Evolutionary conservation across 345 rosid species (phyloP), one percentile per base, ranked within the genome.

Genomic region (Ailanthus altissimus): DNA sequence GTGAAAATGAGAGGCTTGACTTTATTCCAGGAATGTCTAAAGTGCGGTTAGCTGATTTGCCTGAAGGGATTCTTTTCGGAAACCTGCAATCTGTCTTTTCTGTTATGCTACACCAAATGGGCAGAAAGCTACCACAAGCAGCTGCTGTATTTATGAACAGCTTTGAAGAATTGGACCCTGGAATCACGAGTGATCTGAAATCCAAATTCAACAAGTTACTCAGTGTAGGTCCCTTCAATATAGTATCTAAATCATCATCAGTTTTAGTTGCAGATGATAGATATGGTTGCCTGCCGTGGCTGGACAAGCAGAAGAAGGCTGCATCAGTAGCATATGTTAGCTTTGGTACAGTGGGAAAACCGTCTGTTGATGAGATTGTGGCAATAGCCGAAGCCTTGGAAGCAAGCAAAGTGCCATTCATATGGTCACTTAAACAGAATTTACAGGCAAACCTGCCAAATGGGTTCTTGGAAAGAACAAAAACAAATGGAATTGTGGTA

Each of bases 151-250:
- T 83, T 73, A 46, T 85, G 0, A 88, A 88, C 74, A 73, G 83
- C 14, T 88, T 85, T 61, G 83, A 84, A 73, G 86, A 81, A 21
- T 64, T 88, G 18, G 91, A 88, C 20, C 87, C 78, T 1, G 61
- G 18, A 26, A 70, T 73, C 6, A 84, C 86, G 21, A 60, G 49
- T 10, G 80, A 85, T 25, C 73, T 85, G 28, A 82, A 81, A 38
- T 81, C 87, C 70, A 80, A 77, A 40, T 67, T 85, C 78, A 83
- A 76, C 15, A 50, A 23, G 60, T 76, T 78, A 56, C 81, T 85
- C 38, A 59, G 58, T 63, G 79, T 84, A 15, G 89, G 89, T 18
- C 89, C 91, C 60, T 56, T 78, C 77, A 77, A 79, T 72, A 58
- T 82, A 16, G 1, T 82, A 18, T 75, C 79, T 5, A 49, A 74